Conservation (phyloP, 768 basidiomycete species). For the Mycena floridula region DNA sequence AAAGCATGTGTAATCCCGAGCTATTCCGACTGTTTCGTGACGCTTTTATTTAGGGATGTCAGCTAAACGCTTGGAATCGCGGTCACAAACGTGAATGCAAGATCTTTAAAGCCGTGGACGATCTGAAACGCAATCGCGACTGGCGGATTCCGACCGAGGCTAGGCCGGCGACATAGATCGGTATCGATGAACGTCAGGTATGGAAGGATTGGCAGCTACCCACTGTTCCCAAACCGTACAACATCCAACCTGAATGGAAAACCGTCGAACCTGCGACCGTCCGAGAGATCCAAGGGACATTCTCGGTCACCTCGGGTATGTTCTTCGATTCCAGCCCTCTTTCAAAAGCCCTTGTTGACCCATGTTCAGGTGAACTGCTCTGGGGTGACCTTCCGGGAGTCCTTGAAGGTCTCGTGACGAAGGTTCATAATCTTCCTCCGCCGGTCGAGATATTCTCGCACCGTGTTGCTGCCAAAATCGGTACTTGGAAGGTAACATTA, state of each 20-base stretch:
- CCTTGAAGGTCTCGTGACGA: slow-evolving; percentile 2
- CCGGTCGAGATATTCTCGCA: slow-evolving; percentile 1
- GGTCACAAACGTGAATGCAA: slow-evolving; percentile 13
- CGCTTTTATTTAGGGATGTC: slow-evolving; percentile 8
- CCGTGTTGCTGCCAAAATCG: slow-evolving; percentile 8
- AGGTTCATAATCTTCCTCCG: slow-evolving; percentile 4
- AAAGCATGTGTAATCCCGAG: slow-evolving; percentile 1
- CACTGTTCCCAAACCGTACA: too few relatives aligned
- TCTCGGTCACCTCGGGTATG: slow-evolving; percentile 9
- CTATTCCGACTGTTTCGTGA: not conserved
- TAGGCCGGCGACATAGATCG: too few relatives aligned
- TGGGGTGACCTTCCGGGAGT: slow-evolving; percentile 10
- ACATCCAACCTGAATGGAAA: slow-evolving; percentile 6
- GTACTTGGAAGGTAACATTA: slow-evolving; percentile 10
- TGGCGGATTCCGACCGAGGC: too few relatives aligned
- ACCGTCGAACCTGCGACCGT: slow-evolving; percentile 2
- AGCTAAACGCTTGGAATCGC: slow-evolving; percentile 9
- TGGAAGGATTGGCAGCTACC: too few relatives aligned
- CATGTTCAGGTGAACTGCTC: slow-evolving; percentile 9
- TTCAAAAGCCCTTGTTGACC: too few relatives aligned
- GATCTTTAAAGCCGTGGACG: slow-evolving; percentile 6
- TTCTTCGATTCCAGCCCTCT: too few relatives aligned
- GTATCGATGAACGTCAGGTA: too few relatives aligned
- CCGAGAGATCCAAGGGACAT: slow-evolving; percentile 5
- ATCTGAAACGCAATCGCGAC: slow-evolving; percentile 9